A percentile compares a stretch with the other conserved stretches of the same genome.
phyloP scores from a whole-genome alignment of 208 protist genomes.

The Trypanosoma caninum region DNA sequence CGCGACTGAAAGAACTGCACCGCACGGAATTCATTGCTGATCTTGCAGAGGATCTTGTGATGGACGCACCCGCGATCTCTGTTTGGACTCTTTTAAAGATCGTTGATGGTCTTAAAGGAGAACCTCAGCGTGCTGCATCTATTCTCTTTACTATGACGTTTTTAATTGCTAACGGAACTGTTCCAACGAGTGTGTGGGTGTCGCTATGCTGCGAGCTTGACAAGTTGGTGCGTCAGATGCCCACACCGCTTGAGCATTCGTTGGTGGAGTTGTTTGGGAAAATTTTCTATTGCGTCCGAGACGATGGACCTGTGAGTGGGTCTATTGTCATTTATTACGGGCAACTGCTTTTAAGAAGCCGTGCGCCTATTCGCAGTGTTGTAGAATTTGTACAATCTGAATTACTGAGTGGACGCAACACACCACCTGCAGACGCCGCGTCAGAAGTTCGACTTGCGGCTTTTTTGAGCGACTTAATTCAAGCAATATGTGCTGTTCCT shows the following conservation, averaged over 20 bases:
- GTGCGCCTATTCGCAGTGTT: slow-evolving; percentile 27
- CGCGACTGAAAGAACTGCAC: slow-evolving; percentile 35
- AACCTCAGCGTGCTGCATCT: slow-evolving; percentile 25
- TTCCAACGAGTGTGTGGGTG: slow-evolving; percentile 28
- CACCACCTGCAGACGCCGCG: slow-evolving; percentile 15
- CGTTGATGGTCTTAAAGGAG: slow-evolving; percentile 25
- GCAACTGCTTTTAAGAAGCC: slow-evolving; percentile 47
- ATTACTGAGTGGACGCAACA: slow-evolving; percentile 57
- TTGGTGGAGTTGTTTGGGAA: slow-evolving; percentile 66
- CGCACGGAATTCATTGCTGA: slow-evolving; percentile 35
- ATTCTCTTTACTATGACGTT: slow-evolving; percentile 17
- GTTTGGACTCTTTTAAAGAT: slow-evolving; percentile 28
- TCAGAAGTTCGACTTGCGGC: slow-evolving; percentile 44
- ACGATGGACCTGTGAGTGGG: slow-evolving; percentile 38
- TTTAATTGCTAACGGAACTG: slow-evolving; percentile 16
- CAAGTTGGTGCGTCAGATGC: slow-evolving; percentile 23
- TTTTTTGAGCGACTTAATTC: slow-evolving; percentile 79
- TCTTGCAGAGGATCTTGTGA: slow-evolving; percentile 40
- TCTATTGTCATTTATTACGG: slow-evolving; percentile 57
- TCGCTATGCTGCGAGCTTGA: slow-evolving; percentile 27
- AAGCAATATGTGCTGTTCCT: slow-evolving; percentile 24
- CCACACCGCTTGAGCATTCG: slow-evolving; percentile 36
- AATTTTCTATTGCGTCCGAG: slow-evolving; percentile 44
- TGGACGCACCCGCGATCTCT: slow-evolving; percentile 20
- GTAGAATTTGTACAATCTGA: slow-evolving; percentile 62